Percentiles rank a stretch among this genome's conserved stretches.
Conservation (phyloP, 768 basidiomycete genomes). For the Mycena sanguinolenta region DNA sequence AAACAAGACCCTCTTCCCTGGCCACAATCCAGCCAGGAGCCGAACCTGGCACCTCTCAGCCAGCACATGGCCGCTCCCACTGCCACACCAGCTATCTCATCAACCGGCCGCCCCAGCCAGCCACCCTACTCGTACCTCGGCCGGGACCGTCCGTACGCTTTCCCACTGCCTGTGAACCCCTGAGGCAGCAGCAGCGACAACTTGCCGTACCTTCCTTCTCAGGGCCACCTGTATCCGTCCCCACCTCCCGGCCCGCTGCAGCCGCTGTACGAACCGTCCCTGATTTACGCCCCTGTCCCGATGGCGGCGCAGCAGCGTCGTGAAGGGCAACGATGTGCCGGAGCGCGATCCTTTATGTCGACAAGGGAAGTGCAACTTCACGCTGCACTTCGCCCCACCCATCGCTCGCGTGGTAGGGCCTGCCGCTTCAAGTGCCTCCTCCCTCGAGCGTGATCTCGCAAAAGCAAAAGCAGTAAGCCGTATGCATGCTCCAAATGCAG, state of each 20-base stretch:
- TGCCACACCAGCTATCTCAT: no score
- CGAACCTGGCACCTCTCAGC: background rate
- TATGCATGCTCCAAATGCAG: slow-evolving; percentile 34
- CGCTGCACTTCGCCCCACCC: slow-evolving; percentile 28
- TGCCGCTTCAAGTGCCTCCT: background rate
- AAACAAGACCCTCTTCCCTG: no score
- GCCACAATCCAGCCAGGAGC: no score
- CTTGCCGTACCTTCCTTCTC: slow-evolving; percentile 8
- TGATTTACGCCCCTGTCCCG: slow-evolving; percentile 35
- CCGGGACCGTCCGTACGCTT: no score
- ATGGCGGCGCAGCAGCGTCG: slow-evolving; percentile 28
- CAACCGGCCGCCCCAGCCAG: no score
- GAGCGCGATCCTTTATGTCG: slow-evolving; percentile 23
- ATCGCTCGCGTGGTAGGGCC: slow-evolving; percentile 25
- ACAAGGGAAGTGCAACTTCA: slow-evolving; percentile 2
- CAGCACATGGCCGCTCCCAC: slow-evolving; percentile 7
- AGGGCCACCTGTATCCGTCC: slow-evolving; percentile 23
- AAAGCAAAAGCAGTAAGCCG: background rate
- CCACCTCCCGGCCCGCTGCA: slow-evolving; percentile 23
- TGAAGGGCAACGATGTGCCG: slow-evolving; percentile 12
- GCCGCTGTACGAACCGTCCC: slow-evolving; percentile 31
- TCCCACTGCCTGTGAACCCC: no score
- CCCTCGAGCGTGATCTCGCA: background rate
- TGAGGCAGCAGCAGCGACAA: no score
- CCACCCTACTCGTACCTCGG: no score